These are phyloP conservation scores for Claviceps sp. DNA, from an alignment of 2,329 filamentous ascomycete genomes.

Conservation along the genomic window DNA sequence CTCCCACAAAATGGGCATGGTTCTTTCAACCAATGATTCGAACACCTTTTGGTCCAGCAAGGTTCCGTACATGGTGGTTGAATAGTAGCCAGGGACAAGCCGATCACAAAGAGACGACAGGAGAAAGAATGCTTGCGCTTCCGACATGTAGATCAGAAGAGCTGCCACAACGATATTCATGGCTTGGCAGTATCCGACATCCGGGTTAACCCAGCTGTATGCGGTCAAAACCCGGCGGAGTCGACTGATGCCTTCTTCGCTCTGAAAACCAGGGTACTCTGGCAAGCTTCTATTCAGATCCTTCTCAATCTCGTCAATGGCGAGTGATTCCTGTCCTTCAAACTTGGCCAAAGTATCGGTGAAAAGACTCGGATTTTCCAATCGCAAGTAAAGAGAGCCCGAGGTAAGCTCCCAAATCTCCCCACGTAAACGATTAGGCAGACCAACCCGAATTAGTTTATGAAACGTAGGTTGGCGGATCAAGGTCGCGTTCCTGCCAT, in stretches of 20 bases:
- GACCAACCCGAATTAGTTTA: constrained; percentile 87
- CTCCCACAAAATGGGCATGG: constrained; percentile 97
- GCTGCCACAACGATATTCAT: constrained; percentile 99
- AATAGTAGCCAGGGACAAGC: constrained; percentile 91
- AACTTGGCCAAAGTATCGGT: constrained; percentile 73
- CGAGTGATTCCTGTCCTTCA: constrained; percentile 75
- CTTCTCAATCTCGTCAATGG: constrained; percentile 98
- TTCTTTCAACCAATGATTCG: constrained; percentile 94
- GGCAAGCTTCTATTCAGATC: constrained; percentile 92
- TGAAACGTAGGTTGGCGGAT: constrained; percentile 95
- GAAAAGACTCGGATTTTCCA: constrained; percentile 77
- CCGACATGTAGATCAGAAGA: constrained; percentile 97
- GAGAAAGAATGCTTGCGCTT: constrained; percentile 88
- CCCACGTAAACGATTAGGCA: constrained; percentile 83
- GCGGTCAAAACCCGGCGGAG: constrained; percentile 84
- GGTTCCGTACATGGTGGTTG: constrained; percentile 97
- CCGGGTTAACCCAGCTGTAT: constrained; percentile 92
- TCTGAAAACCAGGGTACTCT: constrained; percentile 95
- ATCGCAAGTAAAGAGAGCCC: constrained; percentile 74
- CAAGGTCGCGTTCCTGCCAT: constrained; percentile 82
- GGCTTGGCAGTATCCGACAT: constrained; percentile 96
- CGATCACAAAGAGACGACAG: constrained; percentile 86
- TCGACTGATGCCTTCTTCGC: constrained; percentile 82
- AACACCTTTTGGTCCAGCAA: constrained; percentile 94
- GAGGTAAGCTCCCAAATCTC: constrained; percentile 95